Conservation (phyloP, 495 filamentous ascomycete genomes). For the Aspergillus hancockii region DNA sequence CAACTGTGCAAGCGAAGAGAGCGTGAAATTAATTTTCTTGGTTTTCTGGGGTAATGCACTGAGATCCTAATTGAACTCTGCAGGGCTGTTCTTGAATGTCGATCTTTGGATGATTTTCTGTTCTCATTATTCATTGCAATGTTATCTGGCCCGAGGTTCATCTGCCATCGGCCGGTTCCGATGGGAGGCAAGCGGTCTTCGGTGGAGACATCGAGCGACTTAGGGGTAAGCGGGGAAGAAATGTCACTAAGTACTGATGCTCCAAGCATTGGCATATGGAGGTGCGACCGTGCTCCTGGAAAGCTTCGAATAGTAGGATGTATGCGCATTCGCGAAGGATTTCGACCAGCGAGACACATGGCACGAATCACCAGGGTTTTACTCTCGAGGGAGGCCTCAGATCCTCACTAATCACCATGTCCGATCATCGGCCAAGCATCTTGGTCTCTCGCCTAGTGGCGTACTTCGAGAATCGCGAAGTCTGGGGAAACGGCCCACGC, state of each 20-base stretch:
- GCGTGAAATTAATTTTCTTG: not conserved
- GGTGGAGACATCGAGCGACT: slow-evolving; percentile 8
- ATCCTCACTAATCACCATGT: not conserved
- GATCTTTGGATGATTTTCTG: not conserved
- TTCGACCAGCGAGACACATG: not conserved
- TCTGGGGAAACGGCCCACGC: slow-evolving; percentile 14
- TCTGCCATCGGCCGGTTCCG: slow-evolving; percentile 20
- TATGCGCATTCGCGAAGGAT: not conserved
- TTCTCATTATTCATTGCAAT: not conserved
- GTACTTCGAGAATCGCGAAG: not conserved
- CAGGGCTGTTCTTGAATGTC: not conserved
- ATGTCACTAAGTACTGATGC: not conserved
- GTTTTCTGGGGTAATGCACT: not conserved
- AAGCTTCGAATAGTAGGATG: not conserved
- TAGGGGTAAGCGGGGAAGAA: slow-evolving; percentile 13
- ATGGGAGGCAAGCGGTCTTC: slow-evolving; percentile 12
- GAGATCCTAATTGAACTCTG: not conserved
- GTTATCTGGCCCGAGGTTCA: slow-evolving; percentile 13
- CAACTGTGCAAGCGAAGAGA: not conserved
- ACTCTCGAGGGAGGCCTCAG: not conserved
- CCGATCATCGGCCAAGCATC: slow-evolving; percentile 7
- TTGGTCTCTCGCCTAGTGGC: not conserved
- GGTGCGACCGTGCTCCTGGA: not conserved
- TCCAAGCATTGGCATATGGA: not conserved
- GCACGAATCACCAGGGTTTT: not conserved